These are phyloP conservation scores for Fusarium sp. DNA, from an alignment of 2,329 filamentous ascomycete species.

Conservation along the genomic window DNA sequence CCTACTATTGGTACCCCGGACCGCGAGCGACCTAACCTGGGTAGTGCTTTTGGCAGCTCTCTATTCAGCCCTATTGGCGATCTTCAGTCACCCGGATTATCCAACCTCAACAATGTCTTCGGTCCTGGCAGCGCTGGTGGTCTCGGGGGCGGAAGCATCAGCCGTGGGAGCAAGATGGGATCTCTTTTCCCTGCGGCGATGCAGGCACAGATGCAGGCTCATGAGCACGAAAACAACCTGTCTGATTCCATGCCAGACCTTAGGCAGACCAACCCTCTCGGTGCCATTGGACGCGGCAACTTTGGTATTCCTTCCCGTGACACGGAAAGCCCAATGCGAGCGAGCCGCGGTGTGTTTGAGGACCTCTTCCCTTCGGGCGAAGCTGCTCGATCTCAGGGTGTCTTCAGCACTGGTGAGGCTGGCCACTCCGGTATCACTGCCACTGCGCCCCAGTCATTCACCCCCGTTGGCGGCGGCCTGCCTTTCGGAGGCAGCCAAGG, in stretches of 20 bases:
- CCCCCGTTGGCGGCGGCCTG: conserved; percentile 49
- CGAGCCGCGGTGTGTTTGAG: conserved; percentile 66
- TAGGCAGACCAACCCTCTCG: conserved; percentile 71
- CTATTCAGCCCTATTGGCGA: conserved; percentile 84
- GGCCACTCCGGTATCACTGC: conserved; percentile 50
- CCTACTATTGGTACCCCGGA: conserved; percentile 75
- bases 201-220: conserved; percentile 88
- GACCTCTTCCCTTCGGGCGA: conserved; percentile 61
- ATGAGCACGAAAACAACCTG: conserved; percentile 73
- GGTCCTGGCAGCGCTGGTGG: conserved; percentile 68
- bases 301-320: conserved; percentile 67
- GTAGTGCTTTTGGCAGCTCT: conserved; percentile 78
- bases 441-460: conserved; percentile 50
- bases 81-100: conserved; percentile 78
- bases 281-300: conserved; percentile 73
- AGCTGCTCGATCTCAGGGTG: conserved; percentile 47
- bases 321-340: conserved; percentile 68
- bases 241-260: conserved; percentile 69
- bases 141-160: conserved; percentile 72
- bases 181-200: conserved; percentile 89
- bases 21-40: conserved; percentile 68
- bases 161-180: conserved; percentile 83
- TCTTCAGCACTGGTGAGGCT: conserved; percentile 54
- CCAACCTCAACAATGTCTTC: conserved; percentile 77
- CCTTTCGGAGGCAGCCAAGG: conserved; percentile 52